A percentile compares a stretch with the other conserved stretches of the same genome.
These are phyloP conservation scores for Paramarasmius palmivorus DNA, from an alignment of 1,284 basidiomycete species.

Conservation along the genomic window DNA sequence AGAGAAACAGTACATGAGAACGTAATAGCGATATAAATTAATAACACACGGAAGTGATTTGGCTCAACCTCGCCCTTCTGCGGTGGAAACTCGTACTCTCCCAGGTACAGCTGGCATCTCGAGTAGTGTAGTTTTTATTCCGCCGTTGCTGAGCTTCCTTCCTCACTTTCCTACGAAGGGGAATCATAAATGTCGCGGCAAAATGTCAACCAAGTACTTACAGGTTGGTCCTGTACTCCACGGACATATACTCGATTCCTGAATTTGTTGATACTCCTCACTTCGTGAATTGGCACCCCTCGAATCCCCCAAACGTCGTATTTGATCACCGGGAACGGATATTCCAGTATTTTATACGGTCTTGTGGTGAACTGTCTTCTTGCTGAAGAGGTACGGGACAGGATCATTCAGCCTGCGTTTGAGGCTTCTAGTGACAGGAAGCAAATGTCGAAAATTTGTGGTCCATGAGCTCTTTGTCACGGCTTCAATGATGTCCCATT, in stretches of 20 bases:
- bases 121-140: conserved; percentile 70
- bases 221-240: conserved; percentile 46
- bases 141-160: conserved; percentile 8
- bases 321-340: conserved; percentile 81
- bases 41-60: conserved; percentile 46
- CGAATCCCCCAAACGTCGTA: conserved; percentile 67
- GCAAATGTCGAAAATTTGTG: conserved; percentile 63
- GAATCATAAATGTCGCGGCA: neutral
- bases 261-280: conserved; percentile 69
- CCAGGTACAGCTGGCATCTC: conserved; percentile 73
- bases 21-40: too few species aligned
- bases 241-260: conserved; percentile 63
- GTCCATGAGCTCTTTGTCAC: conserved; percentile 57
- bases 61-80: conserved; percentile 40
- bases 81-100: conserved; percentile 59
- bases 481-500: conserved; percentile 42
- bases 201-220: neutral
- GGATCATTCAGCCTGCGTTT: conserved; percentile 30
- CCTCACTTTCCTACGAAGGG: neutral
- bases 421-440: conserved; percentile 51
- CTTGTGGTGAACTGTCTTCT: conserved; percentile 59
- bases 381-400: conserved; percentile 29
- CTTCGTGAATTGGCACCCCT: conserved; percentile 61
- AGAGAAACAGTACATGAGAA: too few species aligned
- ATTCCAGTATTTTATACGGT: conserved; percentile 84